Conservation (phyloP, 2,329 filamentous ascomycete species). For the Colletotrichum camelliae region DNA sequence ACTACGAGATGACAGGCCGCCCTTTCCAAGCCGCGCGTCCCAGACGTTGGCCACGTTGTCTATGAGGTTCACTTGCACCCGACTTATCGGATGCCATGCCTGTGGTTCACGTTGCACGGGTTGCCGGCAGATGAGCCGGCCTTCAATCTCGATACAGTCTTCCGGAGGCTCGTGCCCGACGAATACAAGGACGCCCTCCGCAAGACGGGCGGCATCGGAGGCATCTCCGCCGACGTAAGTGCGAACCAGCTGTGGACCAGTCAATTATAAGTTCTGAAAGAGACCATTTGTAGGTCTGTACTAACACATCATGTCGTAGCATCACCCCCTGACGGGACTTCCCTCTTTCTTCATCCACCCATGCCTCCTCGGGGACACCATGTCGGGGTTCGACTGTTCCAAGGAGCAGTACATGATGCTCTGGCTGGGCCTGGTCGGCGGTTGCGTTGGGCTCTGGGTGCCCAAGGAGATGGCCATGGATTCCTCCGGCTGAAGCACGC, state of each 20-base stretch:
- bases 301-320: slow-evolving; percentile 52
- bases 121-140: slow-evolving; percentile 60
- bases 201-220: slow-evolving; percentile 68
- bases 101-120: slow-evolving; percentile 75
- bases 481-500: slow-evolving; percentile 7
- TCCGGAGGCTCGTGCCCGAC: slow-evolving; percentile 72
- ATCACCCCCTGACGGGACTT: slow-evolving; percentile 81
- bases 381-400: slow-evolving; percentile 68
- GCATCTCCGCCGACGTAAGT: slow-evolving; percentile 79
- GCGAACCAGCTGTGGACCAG: slow-evolving; percentile 31
- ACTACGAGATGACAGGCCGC: slow-evolving; percentile 40
- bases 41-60: slow-evolving; percentile 55
- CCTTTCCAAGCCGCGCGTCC: slow-evolving; percentile 35
- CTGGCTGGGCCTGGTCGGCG: slow-evolving; percentile 89
- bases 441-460: slow-evolving; percentile 78
- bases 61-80: slow-evolving; percentile 80
- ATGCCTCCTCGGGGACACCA: slow-evolving; percentile 84
- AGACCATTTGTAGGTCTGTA: slow-evolving; percentile 23
- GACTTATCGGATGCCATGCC: slow-evolving; percentile 75
- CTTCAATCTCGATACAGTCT: slow-evolving; percentile 72
- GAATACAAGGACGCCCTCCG: slow-evolving; percentile 67
- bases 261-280: slow-evolving; percentile 34
- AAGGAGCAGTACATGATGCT: slow-evolving; percentile 78
- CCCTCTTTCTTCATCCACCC: slow-evolving; percentile 93
- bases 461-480: slow-evolving; percentile 68